phyloP scores from a whole-genome alignment of 2,329 filamentous ascomycete species.

The Claviceps lovelessii region DNA sequence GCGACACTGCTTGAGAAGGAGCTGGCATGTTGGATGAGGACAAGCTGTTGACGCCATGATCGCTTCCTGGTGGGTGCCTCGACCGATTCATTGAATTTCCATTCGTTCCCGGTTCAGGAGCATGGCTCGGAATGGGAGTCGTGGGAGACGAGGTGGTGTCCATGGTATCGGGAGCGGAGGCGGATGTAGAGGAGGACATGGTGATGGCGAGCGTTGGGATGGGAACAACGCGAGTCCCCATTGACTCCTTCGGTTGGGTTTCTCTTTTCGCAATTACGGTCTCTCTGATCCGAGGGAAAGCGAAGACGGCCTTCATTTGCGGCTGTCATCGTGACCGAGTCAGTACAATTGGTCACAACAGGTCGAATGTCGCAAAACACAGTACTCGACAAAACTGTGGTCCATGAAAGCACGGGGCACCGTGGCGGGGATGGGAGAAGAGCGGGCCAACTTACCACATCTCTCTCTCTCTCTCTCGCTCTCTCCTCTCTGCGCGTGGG shows the following conservation, averaged over 20 bases:
- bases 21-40: constrained; percentile 31
- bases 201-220: constrained; percentile 43
- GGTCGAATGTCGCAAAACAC: background rate
- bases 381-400: background rate
- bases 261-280: background rate
- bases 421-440: background rate
- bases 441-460: constrained; percentile 5
- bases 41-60: constrained; percentile 20
- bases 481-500: no score
- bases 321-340: background rate
- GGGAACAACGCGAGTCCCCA: constrained; percentile 38
- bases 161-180: constrained; percentile 47
- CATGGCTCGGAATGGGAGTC: constrained; percentile 29
- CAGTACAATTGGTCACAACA: background rate
- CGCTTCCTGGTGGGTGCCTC: constrained; percentile 24
- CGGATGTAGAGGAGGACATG: constrained; percentile 43
- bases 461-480: background rate
- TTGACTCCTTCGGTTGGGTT: constrained; percentile 3
- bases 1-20: constrained; percentile 37
- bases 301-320: background rate
- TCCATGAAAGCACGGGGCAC: background rate
- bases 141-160: constrained; percentile 42
- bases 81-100: constrained; percentile 21
- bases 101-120: constrained; percentile 27
- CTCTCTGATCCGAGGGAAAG: background rate